Evolutionary conservation across 345 rosid species (phyloP).

Genomic region (Passiflora organensis): DNA sequence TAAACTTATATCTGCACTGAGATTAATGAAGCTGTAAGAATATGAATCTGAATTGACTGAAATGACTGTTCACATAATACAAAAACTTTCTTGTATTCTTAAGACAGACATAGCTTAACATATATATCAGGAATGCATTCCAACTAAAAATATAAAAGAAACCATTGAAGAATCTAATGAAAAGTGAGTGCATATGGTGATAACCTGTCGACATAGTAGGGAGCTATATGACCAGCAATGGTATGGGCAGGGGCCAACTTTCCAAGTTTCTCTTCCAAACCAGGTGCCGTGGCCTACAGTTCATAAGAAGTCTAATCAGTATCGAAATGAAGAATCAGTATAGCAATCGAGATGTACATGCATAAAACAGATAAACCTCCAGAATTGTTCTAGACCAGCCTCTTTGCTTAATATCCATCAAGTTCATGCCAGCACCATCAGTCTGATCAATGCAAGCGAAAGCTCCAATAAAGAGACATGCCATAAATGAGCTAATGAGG

Average conservation of each 20-base stretch:
- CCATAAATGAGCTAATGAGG: conserved; percentile 96
- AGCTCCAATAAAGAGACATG: conserved; percentile 60
- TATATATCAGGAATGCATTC: background rate
- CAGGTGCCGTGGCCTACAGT: conserved; percentile 76
- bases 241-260: conserved; percentile 86
- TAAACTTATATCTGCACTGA: conserved; percentile 59
- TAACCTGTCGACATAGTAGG: conserved; percentile 80
- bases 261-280: conserved; percentile 81
- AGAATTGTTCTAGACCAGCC: conserved; percentile 59
- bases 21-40: conserved; percentile 6
- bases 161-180: background rate
- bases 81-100: background rate
- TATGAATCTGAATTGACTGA: conserved; percentile 4
- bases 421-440: conserved; percentile 95
- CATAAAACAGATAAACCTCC: conserved; percentile 42
- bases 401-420: conserved; percentile 73
- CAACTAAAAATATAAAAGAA: background rate
- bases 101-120: background rate
- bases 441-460: conserved; percentile 82
- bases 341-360: background rate
- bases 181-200: conserved; percentile 13
- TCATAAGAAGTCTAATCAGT: background rate
- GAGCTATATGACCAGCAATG: conserved; percentile 66
- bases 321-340: background rate
- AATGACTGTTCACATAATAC: no score